Evolutionary conservation across 352 stramenopile genomes (phyloP).

Genomic region (Phytophthora sansomeana): DNA sequence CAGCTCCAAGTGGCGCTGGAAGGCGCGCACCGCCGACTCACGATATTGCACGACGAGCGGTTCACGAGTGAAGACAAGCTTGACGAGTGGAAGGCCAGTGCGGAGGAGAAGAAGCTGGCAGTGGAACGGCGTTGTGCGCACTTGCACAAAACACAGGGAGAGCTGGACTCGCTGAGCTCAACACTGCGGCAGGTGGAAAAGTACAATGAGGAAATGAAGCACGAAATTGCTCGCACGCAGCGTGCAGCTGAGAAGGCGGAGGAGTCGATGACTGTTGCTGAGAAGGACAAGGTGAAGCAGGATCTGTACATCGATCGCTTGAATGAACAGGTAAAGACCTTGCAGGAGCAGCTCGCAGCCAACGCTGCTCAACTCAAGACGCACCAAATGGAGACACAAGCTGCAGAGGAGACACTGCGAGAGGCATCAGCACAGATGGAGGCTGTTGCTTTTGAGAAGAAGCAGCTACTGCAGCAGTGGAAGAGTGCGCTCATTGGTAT

Average conservation of each 20-base stretch:
- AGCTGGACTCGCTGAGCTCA: constrained; percentile 89
- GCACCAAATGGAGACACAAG: constrained; percentile 87
- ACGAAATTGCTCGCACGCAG: constrained; percentile 93
- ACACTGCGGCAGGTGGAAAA: constrained; percentile 90
- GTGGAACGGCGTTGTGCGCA: constrained; percentile 72
- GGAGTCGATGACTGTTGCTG: constrained; percentile 91
- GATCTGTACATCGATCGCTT: constrained; percentile 95
- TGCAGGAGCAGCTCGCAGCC: constrained; percentile 90
- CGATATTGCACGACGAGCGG: constrained; percentile 64
- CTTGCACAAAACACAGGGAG: constrained; percentile 83
- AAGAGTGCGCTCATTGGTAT: constrained; percentile 94
- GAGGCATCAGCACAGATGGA: constrained; percentile 93
- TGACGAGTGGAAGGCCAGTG: constrained; percentile 71
- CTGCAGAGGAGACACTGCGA: constrained; percentile 87
- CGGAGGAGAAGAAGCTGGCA: constrained; percentile 69
- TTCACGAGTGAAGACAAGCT: constrained; percentile 78
- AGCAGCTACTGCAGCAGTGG: constrained; percentile 96
- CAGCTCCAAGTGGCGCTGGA: constrained; percentile 93
- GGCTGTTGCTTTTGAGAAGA: constrained; percentile 94
- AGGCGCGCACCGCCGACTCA: constrained; percentile 77
- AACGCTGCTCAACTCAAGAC: constrained; percentile 83
- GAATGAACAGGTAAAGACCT: constrained; percentile 89
- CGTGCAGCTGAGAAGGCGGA: constrained; percentile 95
- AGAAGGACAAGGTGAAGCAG: constrained; percentile 95
- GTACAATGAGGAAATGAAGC: constrained; percentile 96